Conservation (phyloP, 1,139 yeast species). For the Debaryomyces robertsiae region DNA sequence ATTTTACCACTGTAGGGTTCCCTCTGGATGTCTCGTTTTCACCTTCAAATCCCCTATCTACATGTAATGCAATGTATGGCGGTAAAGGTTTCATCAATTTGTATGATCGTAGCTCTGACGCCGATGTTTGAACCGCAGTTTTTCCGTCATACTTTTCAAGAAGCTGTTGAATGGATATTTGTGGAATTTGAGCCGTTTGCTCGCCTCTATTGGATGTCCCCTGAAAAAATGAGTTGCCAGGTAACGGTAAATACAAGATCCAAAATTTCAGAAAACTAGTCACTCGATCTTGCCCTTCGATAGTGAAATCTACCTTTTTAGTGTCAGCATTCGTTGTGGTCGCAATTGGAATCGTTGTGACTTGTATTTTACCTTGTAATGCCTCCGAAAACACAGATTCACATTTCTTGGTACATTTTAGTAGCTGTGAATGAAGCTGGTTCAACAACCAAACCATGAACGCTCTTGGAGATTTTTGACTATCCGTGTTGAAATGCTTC, state of each 20-base stretch:
- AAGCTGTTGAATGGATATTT: slow-evolving; percentile 49
- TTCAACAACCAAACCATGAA: slow-evolving; percentile 65
- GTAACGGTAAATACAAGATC: slow-evolving; percentile 60
- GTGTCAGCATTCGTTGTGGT: slow-evolving; percentile 20
- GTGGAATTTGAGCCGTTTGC: slow-evolving; percentile 48
- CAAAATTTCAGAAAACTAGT: slow-evolving; percentile 50
- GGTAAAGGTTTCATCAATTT: slow-evolving; percentile 49
- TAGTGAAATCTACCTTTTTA: slow-evolving; percentile 26
- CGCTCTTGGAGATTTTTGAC: slow-evolving; percentile 52
- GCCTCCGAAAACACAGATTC: slow-evolving; percentile 21
- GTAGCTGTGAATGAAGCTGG: slow-evolving; percentile 41
- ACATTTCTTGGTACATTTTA: slow-evolving; percentile 20
- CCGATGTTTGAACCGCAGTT: slow-evolving; percentile 20
- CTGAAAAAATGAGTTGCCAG: slow-evolving; percentile 56
- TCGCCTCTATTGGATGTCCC: slow-evolving; percentile 31
- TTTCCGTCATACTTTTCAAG: slow-evolving; percentile 47
- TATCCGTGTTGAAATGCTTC: slow-evolving; percentile 40
- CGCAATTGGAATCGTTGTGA: slow-evolving; percentile 28
- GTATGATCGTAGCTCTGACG: slow-evolving; percentile 35
- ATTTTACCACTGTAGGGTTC: slow-evolving; percentile 68
- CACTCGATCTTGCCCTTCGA: slow-evolving; percentile 18
- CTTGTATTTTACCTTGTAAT: slow-evolving; percentile 57
- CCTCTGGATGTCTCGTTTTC: slow-evolving; percentile 31
- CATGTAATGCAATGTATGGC: slow-evolving; percentile 53
- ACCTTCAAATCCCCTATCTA: slow-evolving; percentile 52